Base-by-base conservation (phyloP, 768 basidiomycete species). In the Cubamyces sp. region DNA sequence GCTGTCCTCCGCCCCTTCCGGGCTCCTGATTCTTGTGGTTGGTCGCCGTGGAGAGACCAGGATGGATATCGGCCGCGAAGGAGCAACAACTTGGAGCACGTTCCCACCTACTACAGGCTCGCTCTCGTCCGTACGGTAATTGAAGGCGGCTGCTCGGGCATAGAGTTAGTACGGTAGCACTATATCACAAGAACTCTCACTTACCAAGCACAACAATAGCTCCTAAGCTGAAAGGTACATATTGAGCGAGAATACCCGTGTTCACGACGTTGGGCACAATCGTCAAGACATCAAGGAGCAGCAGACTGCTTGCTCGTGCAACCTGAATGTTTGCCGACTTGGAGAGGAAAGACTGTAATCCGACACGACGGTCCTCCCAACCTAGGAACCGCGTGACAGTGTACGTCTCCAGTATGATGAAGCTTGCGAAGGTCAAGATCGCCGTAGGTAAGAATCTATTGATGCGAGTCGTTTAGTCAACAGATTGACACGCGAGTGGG, bases 221-320 rank as follows among this genome's bases (percentile, higher is more conserved):
- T 26, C 77, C 79, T 19, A 82, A 63, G 57, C 76, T 75, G 61
- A 77, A 79, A 0, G 80, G 79, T 18, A 82, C 62, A 48, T 78
- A 79, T 39, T 81, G 76, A 0, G 71, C 78, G 5, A 81, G 47
- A 9, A 76, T 60, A 48, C 72, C 75, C n/a, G 77, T 76, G 41
- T 64, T 61, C 5, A 70, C 68, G 15, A 74, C 71, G 41, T 70
- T 68, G 26, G 80, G 78, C 3, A 76, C 77, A 39, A 80, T 57
- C 1, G 75, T 77, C n/a, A 81, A 58, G 16, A 80, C 57, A 40
- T 83, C 81, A 2, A 82, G 70, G 9, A 80, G 45, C 28, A 83
- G 48, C n/a, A 83, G 74, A 37, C 79, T 76, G n/a, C 74, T 18
- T 3, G 74, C 73, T 48, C 75, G 71, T 18, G 73, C 61, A 23